phyloP scores from a whole-genome alignment of 2,329 filamentous ascomycete genomes.

The Arthroderma sp. region DNA sequence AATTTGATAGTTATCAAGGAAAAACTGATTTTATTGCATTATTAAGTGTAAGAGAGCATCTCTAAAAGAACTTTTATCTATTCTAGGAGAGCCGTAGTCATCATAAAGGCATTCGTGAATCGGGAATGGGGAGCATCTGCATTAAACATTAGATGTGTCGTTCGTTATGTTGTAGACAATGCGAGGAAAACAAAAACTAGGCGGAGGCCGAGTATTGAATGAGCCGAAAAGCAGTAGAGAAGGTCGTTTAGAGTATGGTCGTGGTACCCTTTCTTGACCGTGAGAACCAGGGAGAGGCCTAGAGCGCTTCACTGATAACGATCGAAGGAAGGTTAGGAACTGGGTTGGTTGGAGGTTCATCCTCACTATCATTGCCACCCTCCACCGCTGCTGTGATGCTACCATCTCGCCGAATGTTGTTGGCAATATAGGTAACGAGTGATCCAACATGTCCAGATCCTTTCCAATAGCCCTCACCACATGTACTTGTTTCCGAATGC shows the following conservation, averaged over 20 bases:
- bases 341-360: neutral
- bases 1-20: too few relatives aligned
- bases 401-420: neutral
- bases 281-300: neutral
- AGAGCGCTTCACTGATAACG: neutral
- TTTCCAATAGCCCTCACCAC: conserved; percentile 10
- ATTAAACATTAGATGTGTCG: too few relatives aligned
- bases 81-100: too few relatives aligned
- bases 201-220: too few relatives aligned
- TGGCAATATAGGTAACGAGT: conserved; percentile 10
- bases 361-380: neutral
- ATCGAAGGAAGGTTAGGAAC: neutral
- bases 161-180: too few relatives aligned
- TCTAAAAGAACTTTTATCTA: too few relatives aligned
- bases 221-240: neutral
- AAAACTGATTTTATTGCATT: too few relatives aligned
- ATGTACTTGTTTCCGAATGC: conserved; percentile 12
- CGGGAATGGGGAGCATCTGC: too few relatives aligned
- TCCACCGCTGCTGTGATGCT: too few relatives aligned
- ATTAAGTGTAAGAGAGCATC: too few relatives aligned
- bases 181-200: too few relatives aligned
- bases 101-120: too few relatives aligned
- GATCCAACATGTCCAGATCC: conserved; percentile 6
- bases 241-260: neutral
- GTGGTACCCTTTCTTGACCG: neutral